These are phyloP conservation scores for Leucosporidium yakuticum DNA, from an alignment of 768 basidiomycete species.

Conservation along the genomic window DNA sequence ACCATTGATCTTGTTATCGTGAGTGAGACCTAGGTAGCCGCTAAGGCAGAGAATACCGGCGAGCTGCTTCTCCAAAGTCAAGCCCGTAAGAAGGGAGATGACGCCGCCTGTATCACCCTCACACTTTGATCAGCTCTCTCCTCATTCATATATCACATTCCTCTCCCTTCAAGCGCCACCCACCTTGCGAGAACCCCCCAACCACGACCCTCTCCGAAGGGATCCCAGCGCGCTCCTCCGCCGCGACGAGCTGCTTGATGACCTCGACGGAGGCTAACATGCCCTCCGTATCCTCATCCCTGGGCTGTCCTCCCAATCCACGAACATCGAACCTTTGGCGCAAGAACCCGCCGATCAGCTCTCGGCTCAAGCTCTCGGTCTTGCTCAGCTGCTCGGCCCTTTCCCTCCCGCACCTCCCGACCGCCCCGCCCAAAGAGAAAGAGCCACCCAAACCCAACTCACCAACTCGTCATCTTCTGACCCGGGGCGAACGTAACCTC, in stretches of 20 bases:
- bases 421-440: too few species aligned
- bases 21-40: constrained; percentile 48
- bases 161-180: background rate
- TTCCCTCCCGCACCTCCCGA: too few species aligned
- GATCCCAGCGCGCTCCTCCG: constrained; percentile 67
- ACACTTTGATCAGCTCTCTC: too few species aligned
- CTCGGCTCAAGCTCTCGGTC: too few species aligned
- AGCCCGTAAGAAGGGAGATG: constrained; percentile 15
- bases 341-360: background rate
- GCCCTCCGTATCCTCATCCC: constrained; percentile 64
- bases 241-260: constrained; percentile 64
- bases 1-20: constrained; percentile 33
- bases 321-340: constrained; percentile 13
- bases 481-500: constrained; percentile 46
- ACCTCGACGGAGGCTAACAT: constrained; percentile 61
- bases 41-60: constrained; percentile 18
- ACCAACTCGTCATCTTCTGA: background rate
- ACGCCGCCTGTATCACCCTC: background rate
- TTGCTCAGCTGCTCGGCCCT: background rate
- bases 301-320: background rate
- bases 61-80: constrained; percentile 23
- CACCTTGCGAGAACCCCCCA: constrained; percentile 26
- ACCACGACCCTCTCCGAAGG: constrained; percentile 50
- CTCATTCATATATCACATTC: too few species aligned
- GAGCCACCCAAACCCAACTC: background rate